Base-by-base conservation (phyloP, 257 asterid species). In the Salvia hispanica region DNA sequence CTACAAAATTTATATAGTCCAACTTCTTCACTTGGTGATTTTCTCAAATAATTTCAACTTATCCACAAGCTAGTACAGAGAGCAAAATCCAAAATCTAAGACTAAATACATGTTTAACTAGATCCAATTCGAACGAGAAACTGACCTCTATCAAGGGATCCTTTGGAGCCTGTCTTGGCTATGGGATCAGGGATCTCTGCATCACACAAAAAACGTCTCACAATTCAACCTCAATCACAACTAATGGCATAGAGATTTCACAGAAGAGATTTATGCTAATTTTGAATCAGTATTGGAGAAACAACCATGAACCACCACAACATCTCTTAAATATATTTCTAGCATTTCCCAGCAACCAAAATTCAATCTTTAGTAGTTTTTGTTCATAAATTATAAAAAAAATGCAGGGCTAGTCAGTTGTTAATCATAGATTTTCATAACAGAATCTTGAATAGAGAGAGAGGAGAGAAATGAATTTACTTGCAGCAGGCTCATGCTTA, bases 91-190 rank as follows among this genome's bases (percentile, higher is more conserved):
- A 18, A 18, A 18, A 18, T 25, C 31, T 25, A 25, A 25, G 31
- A 25, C 31, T 25, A 25, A 25, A 25, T 25, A 25, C 31, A 25
- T 25, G 31, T 25, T 25, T 25, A 25, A 25, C 31, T 25, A 25
- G 31, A 25, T 25, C 31, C 10, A 6, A 64, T 37, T 9, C 5
- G 18, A 43, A 7, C 56, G 58, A 51, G 37, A 8, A 60, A 59
- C 66, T 0, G 55, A 88, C 97, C 97, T 91, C 96, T 79, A 64
- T 88, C 95, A 25, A 75, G 78, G 33, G 96, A 91, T 51, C 90
- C 88, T 58, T 84, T 88, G 34, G 89, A 62, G 73, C 57, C 62
- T 69, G 79, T 84, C 80, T 62, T 81, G 40, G 57, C 73, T 14
- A 71, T 65, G 48, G 85, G 80, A 45, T 79, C 90, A n/a, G 85